Conservation (phyloP, 441 rosid genomes). For the Populus tomentosa region DNA sequence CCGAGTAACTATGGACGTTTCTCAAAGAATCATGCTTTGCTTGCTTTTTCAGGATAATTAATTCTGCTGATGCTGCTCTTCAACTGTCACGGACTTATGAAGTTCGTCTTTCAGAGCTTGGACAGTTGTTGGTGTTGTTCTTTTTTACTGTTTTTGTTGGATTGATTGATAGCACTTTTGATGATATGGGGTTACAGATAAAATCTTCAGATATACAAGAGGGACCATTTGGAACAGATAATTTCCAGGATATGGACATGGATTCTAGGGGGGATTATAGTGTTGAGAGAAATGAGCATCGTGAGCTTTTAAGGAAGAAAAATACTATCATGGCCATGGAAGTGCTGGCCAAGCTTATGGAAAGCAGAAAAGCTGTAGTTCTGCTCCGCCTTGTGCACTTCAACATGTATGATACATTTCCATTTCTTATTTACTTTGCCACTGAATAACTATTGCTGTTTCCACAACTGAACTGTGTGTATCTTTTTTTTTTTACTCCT, state of each 20-base stretch:
- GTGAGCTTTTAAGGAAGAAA: conserved; percentile 31
- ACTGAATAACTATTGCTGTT: neutral
- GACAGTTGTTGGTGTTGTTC: conserved; percentile 46
- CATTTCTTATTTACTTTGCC: conserved; percentile 11
- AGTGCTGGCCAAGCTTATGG: conserved; percentile 40
- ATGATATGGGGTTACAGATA: conserved; percentile 44
- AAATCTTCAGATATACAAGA: conserved; percentile 18
- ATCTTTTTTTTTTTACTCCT: no score
- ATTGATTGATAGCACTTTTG: conserved; percentile 42
- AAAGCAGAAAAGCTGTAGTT: conserved; percentile 43
- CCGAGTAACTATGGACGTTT: neutral
- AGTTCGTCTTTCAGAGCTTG: conserved; percentile 35
- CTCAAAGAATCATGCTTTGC: conserved; percentile 1
- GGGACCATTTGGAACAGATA: conserved; percentile 27
- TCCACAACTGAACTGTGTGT: neutral
- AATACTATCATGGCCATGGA: conserved; percentile 47
- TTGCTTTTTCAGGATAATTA: conserved; percentile 45
- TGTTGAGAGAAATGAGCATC: conserved; percentile 29
- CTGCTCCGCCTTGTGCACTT: conserved; percentile 50
- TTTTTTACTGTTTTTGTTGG: conserved; percentile 38
- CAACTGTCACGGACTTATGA: conserved; percentile 42
- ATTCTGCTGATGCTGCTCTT: conserved; percentile 45
- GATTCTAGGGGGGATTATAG: conserved; percentile 23
- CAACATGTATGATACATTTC: conserved; percentile 42
- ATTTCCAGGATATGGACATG: conserved; percentile 34